Percentiles rank a stretch among this genome's conserved stretches.
Conservation (phyloP, 108 stramenopile species). For the Skeletonema marinoi region DNA sequence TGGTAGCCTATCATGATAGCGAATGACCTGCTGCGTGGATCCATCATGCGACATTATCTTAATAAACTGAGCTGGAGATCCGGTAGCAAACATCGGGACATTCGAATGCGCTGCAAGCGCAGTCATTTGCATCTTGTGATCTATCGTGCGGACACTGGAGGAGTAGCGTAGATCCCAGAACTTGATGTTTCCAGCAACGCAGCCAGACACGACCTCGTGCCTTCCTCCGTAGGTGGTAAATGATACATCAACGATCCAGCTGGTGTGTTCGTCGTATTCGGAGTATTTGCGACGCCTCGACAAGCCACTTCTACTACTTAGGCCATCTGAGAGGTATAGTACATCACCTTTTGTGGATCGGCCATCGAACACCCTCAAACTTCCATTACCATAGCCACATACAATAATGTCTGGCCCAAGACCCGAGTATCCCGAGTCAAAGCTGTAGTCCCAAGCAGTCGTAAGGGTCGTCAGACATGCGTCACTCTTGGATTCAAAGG, state of each 20-base stretch:
- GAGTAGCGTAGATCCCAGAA: conserved; percentile 92
- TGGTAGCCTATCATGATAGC: conserved; percentile 88
- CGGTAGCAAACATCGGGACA: conserved; percentile 90
- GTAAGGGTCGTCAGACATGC: conserved; percentile 85
- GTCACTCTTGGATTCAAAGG: conserved; percentile 61
- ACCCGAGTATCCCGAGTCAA: conserved; percentile 54
- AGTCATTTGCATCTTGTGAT: conserved; percentile 92
- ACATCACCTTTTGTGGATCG: conserved; percentile 46
- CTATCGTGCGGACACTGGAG: conserved; percentile 61
- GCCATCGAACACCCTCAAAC: conserved; percentile 85
- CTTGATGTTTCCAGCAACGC: conserved; percentile 84
- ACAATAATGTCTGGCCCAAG: conserved; percentile 77
- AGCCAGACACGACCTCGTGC: conserved; percentile 82
- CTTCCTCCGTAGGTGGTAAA: conserved; percentile 73
- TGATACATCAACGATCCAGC: conserved; percentile 85
- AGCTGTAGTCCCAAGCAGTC: conserved; percentile 68
- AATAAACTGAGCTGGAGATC: conserved; percentile 94
- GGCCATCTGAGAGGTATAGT: conserved; percentile 10
- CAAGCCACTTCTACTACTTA: conserved; percentile 6
- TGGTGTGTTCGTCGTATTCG: conserved; percentile 67
- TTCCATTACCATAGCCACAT: conserved; percentile 91
- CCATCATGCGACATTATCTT: conserved; percentile 90
- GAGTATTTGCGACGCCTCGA: conserved; percentile 31
- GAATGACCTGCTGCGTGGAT: conserved; percentile 84
- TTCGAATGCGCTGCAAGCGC: conserved; percentile 89